These are phyloP conservation scores for Suillus variegatus DNA, from an alignment of 768 basidiomycete species.

Conservation along the genomic window DNA sequence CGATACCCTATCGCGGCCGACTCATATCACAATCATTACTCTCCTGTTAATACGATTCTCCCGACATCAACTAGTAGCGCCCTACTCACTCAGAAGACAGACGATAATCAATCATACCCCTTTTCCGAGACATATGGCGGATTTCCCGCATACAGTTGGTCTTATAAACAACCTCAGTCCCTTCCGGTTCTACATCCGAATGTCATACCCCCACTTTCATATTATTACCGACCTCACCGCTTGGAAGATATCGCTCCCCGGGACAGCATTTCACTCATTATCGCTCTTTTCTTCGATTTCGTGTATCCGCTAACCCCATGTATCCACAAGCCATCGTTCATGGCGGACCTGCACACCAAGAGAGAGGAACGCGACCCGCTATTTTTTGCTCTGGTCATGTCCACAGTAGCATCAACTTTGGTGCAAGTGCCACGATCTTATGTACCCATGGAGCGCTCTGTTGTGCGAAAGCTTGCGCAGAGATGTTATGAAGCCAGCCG, in stretches of 20 bases:
- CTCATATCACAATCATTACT: constrained; percentile 60
- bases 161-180: constrained; percentile 62
- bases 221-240: constrained; percentile 72
- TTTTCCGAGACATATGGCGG: constrained; percentile 59
- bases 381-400: constrained; percentile 90
- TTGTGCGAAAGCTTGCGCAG: constrained; percentile 83
- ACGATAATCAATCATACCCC: constrained; percentile 44
- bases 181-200: constrained; percentile 46
- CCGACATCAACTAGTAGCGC: constrained; percentile 32
- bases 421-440: constrained; percentile 89
- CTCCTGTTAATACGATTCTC: constrained; percentile 35
- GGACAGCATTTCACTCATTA: constrained; percentile 78
- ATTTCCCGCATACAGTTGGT: constrained; percentile 71
- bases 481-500: constrained; percentile 82
- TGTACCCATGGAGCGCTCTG: constrained; percentile 81
- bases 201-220: constrained; percentile 59
- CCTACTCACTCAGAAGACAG: constrained; percentile 40
- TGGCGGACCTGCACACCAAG: constrained; percentile 81
- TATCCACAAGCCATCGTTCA: constrained; percentile 88
- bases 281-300: constrained; percentile 91
- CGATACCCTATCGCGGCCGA: constrained; percentile 73
- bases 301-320: constrained; percentile 91
- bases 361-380: constrained; percentile 87
- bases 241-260: constrained; percentile 83
- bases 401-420: constrained; percentile 82